Conservation (phyloP, 2,329 filamentous ascomycete genomes). For the Teratosphaeria destructans region DNA sequence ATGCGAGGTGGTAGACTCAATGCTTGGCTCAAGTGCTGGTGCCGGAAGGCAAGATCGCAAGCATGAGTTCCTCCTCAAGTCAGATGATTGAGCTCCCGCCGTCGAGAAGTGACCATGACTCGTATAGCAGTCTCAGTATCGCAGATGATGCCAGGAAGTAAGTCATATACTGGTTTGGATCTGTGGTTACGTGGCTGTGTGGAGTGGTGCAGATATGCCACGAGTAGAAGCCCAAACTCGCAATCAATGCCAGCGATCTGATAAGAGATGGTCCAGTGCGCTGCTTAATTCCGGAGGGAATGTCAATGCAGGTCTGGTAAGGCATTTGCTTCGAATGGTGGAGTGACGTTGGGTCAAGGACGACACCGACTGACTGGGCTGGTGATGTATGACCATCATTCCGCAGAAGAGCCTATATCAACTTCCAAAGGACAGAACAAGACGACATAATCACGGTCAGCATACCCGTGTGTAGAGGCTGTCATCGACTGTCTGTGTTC, state of each 20-base stretch:
- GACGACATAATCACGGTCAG: background rate
- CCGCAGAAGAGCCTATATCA: background rate
- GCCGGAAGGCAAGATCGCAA: background rate
- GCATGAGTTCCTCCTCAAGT: background rate
- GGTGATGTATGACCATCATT: background rate
- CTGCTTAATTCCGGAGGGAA: too few species aligned
- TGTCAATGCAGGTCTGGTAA: background rate
- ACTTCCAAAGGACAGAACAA: background rate
- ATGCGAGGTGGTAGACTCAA: too few species aligned
- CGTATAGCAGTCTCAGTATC: background rate
- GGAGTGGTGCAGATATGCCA: background rate
- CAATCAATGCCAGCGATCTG: background rate
- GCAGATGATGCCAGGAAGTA: background rate
- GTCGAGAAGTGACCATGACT: background rate
- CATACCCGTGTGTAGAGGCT: too few species aligned
- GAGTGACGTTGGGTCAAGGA: background rate
- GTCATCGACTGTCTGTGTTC: too few species aligned
- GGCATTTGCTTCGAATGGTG: background rate
- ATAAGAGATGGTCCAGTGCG: background rate
- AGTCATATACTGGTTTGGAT: background rate
- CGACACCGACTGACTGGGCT: background rate
- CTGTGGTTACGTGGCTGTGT: background rate
- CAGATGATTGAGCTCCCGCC: background rate
- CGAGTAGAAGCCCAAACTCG: background rate
- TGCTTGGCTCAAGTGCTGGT: too few species aligned